Evolutionary conservation across 352 stramenopile genomes (phyloP).

Genomic region (Plasmopara halstedii): DNA sequence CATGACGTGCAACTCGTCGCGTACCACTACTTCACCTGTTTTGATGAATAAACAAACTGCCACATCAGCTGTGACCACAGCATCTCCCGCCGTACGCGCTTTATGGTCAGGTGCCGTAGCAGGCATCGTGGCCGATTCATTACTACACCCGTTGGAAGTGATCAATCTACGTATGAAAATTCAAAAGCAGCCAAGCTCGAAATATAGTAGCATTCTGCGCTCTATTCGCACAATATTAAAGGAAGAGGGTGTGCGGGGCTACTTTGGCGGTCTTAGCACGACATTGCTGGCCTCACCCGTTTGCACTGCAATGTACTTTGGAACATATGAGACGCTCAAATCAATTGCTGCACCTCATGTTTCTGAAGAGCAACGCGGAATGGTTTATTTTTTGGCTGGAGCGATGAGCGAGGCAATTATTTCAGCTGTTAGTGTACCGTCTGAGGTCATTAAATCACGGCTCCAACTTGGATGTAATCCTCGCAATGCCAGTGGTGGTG

Average conservation of each 20-base stretch:
- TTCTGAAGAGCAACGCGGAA: constrained; percentile 33
- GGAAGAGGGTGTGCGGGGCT: constrained; percentile 66
- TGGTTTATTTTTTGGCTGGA: constrained; percentile 67
- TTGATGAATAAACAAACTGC: constrained; percentile 15
- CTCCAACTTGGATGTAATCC: constrained; percentile 74
- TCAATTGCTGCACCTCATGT: constrained; percentile 30
- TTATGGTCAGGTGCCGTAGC: constrained; percentile 65
- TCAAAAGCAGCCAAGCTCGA: constrained; percentile 36
- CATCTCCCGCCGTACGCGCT: constrained; percentile 45
- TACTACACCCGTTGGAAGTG: constrained; percentile 72
- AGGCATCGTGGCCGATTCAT: constrained; percentile 63
- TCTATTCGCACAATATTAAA: constrained; percentile 54
- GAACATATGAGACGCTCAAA: constrained; percentile 75
- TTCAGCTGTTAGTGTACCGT: constrained; percentile 62
- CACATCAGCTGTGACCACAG: constrained; percentile 20
- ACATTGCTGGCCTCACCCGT: constrained; percentile 67
- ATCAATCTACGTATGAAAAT: constrained; percentile 84
- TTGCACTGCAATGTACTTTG: constrained; percentile 69
- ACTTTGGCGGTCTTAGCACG: constrained; percentile 65
- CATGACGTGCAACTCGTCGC: constrained; percentile 18
- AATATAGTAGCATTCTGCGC: constrained; percentile 60
- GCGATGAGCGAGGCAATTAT: constrained; percentile 61
- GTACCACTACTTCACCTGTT: constrained; percentile 4
- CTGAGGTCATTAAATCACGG: constrained; percentile 75
- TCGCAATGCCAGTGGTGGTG: constrained; percentile 51